phyloP scores from a whole-genome alignment of 768 basidiomycete species.

The Tricholoma bakamatsutake region DNA sequence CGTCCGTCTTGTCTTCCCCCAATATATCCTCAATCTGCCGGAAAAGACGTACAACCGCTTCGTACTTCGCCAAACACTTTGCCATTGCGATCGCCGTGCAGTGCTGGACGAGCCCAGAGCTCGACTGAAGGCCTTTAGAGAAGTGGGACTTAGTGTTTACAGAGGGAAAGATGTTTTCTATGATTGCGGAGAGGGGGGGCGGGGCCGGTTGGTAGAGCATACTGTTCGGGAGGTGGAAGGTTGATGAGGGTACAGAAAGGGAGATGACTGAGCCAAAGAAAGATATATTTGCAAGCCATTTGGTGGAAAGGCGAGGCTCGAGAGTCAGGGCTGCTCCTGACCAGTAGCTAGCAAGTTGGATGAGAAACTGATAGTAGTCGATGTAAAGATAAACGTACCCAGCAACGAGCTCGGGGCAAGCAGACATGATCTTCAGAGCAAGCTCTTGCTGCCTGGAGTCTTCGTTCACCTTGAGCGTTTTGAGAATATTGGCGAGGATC shows the following conservation, averaged over 20 bases:
- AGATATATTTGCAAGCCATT: slow-evolving; percentile 88
- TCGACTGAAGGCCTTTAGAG: slow-evolving; percentile 74
- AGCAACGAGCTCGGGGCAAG: slow-evolving; percentile 83
- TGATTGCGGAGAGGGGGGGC: slow-evolving; percentile 61
- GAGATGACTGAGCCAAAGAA: slow-evolving; percentile 78
- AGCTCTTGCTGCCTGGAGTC: slow-evolving; percentile 83
- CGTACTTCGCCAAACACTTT: slow-evolving; percentile 71
- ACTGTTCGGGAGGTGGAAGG: slow-evolving; percentile 49
- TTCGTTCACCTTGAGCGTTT: slow-evolving; percentile 80
- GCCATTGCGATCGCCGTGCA: slow-evolving; percentile 74
- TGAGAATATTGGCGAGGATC: slow-evolving; percentile 71
- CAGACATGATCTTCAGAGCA: slow-evolving; percentile 68
- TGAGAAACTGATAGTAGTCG: slow-evolving; percentile 9
- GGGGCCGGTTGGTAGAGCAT: slow-evolving; percentile 63
- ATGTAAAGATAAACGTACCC: slow-evolving; percentile 39
- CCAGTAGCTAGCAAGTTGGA: slow-evolving; percentile 56
- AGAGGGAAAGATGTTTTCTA: slow-evolving; percentile 76
- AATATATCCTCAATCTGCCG: slow-evolving; percentile 43
- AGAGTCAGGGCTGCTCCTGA: slow-evolving; percentile 60
- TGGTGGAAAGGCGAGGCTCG: slow-evolving; percentile 82
- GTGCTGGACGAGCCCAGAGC: slow-evolving; percentile 77
- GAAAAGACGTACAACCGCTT: slow-evolving; percentile 45
- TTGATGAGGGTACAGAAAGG: slow-evolving; percentile 58
- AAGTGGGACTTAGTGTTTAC: slow-evolving; percentile 66
- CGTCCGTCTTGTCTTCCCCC: slow-evolving; percentile 54